These are phyloP conservation scores for Aureobasidium sp. DNA, from an alignment of 2,329 filamentous ascomycete species.

Conservation along the genomic window DNA sequence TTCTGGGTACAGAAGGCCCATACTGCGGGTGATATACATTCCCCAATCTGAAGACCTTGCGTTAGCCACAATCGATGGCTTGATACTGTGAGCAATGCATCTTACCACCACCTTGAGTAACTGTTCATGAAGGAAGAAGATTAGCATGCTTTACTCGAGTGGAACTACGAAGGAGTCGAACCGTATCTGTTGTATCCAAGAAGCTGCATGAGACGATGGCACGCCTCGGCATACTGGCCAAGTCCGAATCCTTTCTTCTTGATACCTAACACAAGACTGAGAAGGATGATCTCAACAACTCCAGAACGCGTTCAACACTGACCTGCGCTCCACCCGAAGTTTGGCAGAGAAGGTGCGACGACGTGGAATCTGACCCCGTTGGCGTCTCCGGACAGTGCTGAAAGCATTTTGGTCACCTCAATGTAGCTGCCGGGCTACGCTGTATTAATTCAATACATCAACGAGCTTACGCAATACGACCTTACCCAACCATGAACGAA, in stretches of 20 bases:
- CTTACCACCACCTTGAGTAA: slow-evolving; percentile 46
- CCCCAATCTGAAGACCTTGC: slow-evolving; percentile 51
- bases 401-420: slow-evolving; percentile 55
- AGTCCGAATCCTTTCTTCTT: slow-evolving; percentile 48
- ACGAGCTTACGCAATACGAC: not conserved
- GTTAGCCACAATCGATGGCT: not conserved
- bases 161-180: slow-evolving; percentile 10
- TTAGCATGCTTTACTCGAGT: not conserved
- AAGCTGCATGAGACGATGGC: slow-evolving; percentile 59
- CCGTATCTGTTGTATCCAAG: slow-evolving; percentile 57
- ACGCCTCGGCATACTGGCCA: slow-evolving; percentile 53
- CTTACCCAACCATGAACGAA: slow-evolving; percentile 56
- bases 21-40: slow-evolving; percentile 52
- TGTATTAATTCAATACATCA: not conserved
- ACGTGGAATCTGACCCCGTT: slow-evolving; percentile 43
- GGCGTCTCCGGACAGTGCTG: slow-evolving; percentile 30
- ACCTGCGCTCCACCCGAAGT: slow-evolving; percentile 43
- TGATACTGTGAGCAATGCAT: not conserved
- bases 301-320: not conserved
- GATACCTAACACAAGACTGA: slow-evolving; percentile 24
- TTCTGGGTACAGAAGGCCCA: slow-evolving; percentile 51
- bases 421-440: slow-evolving; percentile 55
- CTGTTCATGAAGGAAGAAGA: slow-evolving; percentile 6
- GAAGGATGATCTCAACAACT: not conserved
- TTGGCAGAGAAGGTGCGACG: slow-evolving; percentile 46